Evolutionary conservation across 768 basidiomycete species (phyloP).

Genomic region (Suillus ampliporus): DNA sequence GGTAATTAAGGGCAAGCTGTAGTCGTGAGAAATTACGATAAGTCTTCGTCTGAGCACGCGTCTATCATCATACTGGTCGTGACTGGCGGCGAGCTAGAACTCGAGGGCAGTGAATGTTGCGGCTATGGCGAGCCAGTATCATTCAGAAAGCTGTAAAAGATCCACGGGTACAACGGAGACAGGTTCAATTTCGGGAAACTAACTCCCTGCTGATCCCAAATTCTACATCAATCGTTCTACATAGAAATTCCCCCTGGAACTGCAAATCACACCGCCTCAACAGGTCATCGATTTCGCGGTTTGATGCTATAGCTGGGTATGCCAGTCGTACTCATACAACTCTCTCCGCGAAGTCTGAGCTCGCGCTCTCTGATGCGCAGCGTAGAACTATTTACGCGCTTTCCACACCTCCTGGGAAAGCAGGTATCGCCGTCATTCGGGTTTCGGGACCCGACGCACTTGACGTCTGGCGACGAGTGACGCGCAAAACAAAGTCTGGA

Average conservation of each 20-base stretch:
- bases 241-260: conserved; percentile 30
- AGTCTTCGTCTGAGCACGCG: background rate
- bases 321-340: conserved; percentile 2
- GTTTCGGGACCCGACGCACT: conserved; percentile 80
- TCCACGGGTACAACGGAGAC: conserved; percentile 3
- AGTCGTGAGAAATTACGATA: conserved; percentile 3
- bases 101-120: conserved; percentile 21
- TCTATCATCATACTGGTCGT: background rate
- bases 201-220: conserved; percentile 14
- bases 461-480: conserved; percentile 65
- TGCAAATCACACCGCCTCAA: conserved; percentile 14
- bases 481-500: conserved; percentile 37
- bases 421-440: conserved; percentile 81
- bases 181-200: conserved; percentile 1
- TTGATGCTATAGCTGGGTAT: background rate
- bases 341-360: conserved; percentile 7
- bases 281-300: background rate
- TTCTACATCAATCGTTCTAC: conserved; percentile 24
- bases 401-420: conserved; percentile 86
- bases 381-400: conserved; percentile 85
- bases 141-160: conserved; percentile 13
- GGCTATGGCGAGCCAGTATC: conserved; percentile 24
- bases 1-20: conserved; percentile 6
- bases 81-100: conserved; percentile 1
- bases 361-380: conserved; percentile 55